phyloP scores from a whole-genome alignment of 148 eudicot genomes.

The Linanthus parryae region DNA sequence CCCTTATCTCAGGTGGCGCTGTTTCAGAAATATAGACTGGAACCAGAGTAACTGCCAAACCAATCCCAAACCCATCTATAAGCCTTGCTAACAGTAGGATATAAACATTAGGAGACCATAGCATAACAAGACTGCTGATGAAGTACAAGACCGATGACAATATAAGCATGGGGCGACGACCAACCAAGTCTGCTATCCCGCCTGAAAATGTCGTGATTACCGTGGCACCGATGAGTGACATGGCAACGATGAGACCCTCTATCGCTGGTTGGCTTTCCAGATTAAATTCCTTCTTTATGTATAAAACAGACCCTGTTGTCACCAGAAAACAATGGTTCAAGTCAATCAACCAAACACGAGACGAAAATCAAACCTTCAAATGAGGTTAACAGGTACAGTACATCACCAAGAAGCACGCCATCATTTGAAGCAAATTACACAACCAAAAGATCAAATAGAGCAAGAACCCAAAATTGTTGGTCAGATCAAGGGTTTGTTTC shows the following conservation, averaged over 20 bases:
- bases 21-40: constrained; percentile 26
- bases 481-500: too few relatives aligned
- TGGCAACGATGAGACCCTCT: constrained; percentile 27
- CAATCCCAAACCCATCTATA: constrained; percentile 26
- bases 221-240: constrained; percentile 25
- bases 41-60: constrained; percentile 20
- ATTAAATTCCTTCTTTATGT: constrained; percentile 23
- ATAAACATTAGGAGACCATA: constrained; percentile 23
- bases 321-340: background rate
- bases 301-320: constrained; percentile 19
- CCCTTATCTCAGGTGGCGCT: constrained; percentile 24
- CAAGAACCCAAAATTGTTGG: too few relatives aligned
- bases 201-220: constrained; percentile 21
- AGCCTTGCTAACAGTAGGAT: constrained; percentile 25
- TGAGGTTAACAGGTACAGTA: too few relatives aligned
- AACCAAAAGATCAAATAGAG: too few relatives aligned
- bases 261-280: constrained; percentile 20
- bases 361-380: too few relatives aligned
- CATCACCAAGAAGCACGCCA: too few relatives aligned
- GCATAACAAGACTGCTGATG: constrained; percentile 19
- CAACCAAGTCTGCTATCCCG: constrained; percentile 14
- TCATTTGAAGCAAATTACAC: too few relatives aligned
- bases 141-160: constrained; percentile 20
- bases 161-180: constrained; percentile 24
- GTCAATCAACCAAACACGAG: too few relatives aligned